Percentiles rank a stretch among this genome's conserved stretches.
phyloP scores from a whole-genome alignment of 805 yeast genomes.

The Spathaspora hagerdaliae region DNA sequence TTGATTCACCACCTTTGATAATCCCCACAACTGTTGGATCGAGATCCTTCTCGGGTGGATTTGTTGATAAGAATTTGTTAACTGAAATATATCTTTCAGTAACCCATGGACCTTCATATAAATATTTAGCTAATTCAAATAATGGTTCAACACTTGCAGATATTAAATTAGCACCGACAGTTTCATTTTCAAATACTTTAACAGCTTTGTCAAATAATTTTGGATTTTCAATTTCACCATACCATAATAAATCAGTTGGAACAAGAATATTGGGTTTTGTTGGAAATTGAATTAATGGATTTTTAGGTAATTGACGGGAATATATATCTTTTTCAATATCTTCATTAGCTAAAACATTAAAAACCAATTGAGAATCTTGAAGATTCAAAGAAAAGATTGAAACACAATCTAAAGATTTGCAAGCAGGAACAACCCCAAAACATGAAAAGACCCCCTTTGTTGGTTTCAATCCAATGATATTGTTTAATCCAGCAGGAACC shows the following conservation, averaged over 20 bases:
- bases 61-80: slow-evolving; percentile 62
- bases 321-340: slow-evolving; percentile 73
- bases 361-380: slow-evolving; percentile 77
- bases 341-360: slow-evolving; percentile 64
- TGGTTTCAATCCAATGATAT: slow-evolving; percentile 89
- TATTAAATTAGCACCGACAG: slow-evolving; percentile 51
- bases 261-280: slow-evolving; percentile 66
- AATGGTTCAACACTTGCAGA: slow-evolving; percentile 71
- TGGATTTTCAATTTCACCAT: slow-evolving; percentile 76
- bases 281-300: slow-evolving; percentile 59
- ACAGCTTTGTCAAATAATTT: slow-evolving; percentile 62
- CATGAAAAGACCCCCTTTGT: slow-evolving; percentile 85
- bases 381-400: slow-evolving; percentile 77
- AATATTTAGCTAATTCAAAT: slow-evolving; percentile 75
- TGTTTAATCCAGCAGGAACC: slow-evolving; percentile 94
- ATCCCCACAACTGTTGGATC: slow-evolving; percentile 83
- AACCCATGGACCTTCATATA: slow-evolving; percentile 99
- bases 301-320: slow-evolving; percentile 69
- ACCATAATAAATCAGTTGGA: slow-evolving; percentile 74
- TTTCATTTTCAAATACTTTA: slow-evolving; percentile 27
- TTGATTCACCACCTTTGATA: slow-evolving; percentile 72
- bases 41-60: slow-evolving; percentile 65
- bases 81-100: slow-evolving; percentile 89
- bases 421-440: slow-evolving; percentile 94
- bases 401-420: slow-evolving; percentile 90